phyloP scores from a whole-genome alignment of 768 basidiomycete genomes.

The Pholiota molesta region DNA sequence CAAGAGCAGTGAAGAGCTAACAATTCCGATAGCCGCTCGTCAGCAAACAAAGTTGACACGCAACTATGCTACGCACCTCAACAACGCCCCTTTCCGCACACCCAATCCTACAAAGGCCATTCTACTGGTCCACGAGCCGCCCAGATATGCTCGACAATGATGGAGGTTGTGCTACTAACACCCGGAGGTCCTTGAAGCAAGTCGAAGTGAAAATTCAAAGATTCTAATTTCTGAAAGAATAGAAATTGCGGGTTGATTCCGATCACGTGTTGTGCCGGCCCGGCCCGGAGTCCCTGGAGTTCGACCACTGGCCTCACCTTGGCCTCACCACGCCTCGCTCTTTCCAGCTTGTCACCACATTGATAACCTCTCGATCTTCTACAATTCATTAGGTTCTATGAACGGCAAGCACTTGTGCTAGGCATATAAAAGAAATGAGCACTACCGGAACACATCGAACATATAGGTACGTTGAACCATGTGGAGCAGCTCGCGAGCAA shows the following conservation, averaged over 20 bases:
- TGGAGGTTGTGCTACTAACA: background rate
- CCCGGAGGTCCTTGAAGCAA: background rate
- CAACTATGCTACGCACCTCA: conserved; percentile 2
- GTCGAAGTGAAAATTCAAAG: background rate
- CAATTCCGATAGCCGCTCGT: background rate
- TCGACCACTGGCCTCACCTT: no score
- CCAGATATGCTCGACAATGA: background rate
- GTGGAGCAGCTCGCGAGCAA: background rate
- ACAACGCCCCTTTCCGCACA: background rate
- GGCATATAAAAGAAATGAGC: background rate
- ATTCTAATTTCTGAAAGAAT: no score
- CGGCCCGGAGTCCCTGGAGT: no score
- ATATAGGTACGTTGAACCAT: conserved; percentile 17
- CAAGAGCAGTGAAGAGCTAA: background rate
- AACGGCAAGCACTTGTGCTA: background rate
- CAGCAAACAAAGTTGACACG: background rate
- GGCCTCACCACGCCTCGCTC: no score
- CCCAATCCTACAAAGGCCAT: conserved; percentile 8
- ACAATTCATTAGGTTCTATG: background rate
- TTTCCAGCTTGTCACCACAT: no score
- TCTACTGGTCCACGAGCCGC: background rate
- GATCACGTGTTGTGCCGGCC: background rate
- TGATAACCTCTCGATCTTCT: background rate
- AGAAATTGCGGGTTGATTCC: no score
- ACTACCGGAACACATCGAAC: conserved; percentile 4